phyloP scores from a whole-genome alignment of 2,329 filamentous ascomycete species.

The Phoma sp. region DNA sequence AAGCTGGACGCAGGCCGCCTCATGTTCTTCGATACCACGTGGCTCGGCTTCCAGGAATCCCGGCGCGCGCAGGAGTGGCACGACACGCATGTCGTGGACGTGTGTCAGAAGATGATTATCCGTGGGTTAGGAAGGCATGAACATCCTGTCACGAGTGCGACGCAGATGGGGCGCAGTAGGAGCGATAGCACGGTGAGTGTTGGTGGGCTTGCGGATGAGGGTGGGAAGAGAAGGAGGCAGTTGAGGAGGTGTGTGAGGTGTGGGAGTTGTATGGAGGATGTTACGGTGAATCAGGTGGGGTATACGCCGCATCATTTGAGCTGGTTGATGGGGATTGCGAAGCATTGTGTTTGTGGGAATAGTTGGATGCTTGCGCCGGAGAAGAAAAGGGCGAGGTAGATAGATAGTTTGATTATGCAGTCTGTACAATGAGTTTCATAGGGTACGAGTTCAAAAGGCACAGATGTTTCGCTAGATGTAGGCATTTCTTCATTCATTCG shows the following conservation, averaged over 20 bases:
- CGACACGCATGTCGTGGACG: constrained; percentile 65
- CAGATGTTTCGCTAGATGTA: not conserved
- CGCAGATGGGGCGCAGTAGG: constrained; percentile 17
- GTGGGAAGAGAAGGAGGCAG: constrained; percentile 24
- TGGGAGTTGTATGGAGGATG: constrained; percentile 57
- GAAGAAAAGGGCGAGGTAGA: constrained; percentile 23
- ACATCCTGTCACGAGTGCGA: constrained; percentile 24
- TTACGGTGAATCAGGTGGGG: constrained; percentile 41
- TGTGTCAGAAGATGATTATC: constrained; percentile 61
- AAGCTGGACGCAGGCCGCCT: constrained; percentile 71
- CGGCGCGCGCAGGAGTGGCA: constrained; percentile 65
- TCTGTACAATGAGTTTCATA: too few relatives aligned
- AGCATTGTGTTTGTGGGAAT: constrained; percentile 50
- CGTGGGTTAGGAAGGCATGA: constrained; percentile 34
- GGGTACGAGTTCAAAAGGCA: too few relatives aligned
- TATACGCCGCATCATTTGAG: constrained; percentile 40
- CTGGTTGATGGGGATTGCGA: constrained; percentile 49
- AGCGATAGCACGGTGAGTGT: constrained; percentile 35
- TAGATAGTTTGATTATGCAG: too few relatives aligned
- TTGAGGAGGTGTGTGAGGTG: constrained; percentile 54
- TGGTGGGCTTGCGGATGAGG: constrained; percentile 5
- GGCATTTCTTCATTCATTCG: constrained; percentile 32
- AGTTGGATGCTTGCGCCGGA: constrained; percentile 46
- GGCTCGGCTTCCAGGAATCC: constrained; percentile 72
- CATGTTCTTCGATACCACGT: constrained; percentile 75